Conservation (phyloP, 352 stramenopile genomes). For the Globisporangium mamillatum region DNA sequence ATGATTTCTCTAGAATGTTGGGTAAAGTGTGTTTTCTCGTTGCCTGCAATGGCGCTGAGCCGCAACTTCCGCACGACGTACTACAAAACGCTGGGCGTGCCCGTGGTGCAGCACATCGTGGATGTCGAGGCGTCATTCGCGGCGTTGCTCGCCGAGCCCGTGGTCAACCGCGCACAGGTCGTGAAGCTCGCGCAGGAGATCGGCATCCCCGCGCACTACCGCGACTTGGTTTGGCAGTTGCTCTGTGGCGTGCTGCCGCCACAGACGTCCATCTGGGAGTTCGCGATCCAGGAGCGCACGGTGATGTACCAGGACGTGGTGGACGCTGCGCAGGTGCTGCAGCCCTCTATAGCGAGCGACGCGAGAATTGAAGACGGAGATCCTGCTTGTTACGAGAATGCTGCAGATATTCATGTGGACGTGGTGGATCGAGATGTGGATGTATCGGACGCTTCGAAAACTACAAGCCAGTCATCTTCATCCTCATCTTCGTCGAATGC, state of each 20-base stretch:
- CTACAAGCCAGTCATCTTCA: neutral
- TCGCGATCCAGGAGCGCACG: constrained; percentile 44
- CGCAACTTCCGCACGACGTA: constrained; percentile 85
- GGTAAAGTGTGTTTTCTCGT: no score
- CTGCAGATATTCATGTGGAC: neutral
- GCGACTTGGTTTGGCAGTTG: constrained; percentile 57
- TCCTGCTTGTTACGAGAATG: constrained; percentile 6
- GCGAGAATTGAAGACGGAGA: neutral
- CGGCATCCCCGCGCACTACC: constrained; percentile 54
- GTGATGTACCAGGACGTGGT: constrained; percentile 70
- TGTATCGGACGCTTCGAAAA: neutral
- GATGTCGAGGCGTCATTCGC: constrained; percentile 76
- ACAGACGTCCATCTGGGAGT: constrained; percentile 60
- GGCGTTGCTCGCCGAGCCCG: constrained; percentile 49
- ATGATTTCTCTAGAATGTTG: constrained; percentile 13
- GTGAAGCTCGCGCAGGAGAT: constrained; percentile 75
- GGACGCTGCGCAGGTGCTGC: constrained; percentile 44
- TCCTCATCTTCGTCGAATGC: neutral
- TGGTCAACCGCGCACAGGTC: constrained; percentile 64
- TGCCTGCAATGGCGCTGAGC: constrained; percentile 40
- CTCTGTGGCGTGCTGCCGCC: constrained; percentile 51
- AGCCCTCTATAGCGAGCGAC: constrained; percentile 5
- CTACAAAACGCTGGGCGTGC: constrained; percentile 86
- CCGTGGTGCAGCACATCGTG: constrained; percentile 80
- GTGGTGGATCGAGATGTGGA: neutral